phyloP scores from a whole-genome alignment of 2,329 filamentous ascomycete species.

The Alternaria sp. region DNA sequence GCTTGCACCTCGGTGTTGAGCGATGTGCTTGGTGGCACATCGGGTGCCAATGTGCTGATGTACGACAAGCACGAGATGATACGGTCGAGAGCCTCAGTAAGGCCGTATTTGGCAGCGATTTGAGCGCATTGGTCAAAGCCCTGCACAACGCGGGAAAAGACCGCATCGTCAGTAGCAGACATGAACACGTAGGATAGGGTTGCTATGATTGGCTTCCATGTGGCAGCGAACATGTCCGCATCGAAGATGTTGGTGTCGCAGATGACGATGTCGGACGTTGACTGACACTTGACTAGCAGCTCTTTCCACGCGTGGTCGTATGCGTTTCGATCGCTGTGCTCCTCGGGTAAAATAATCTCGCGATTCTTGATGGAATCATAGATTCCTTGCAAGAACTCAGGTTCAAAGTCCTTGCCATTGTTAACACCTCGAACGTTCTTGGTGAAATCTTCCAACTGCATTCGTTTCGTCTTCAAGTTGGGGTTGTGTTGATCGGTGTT shows the following conservation, averaged over 20 bases:
- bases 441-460: conserved; percentile 83
- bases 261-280: conserved; percentile 73
- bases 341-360: conserved; percentile 95
- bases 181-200: conserved; percentile 98
- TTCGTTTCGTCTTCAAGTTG: conserved; percentile 83
- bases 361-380: conserved; percentile 90
- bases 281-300: conserved; percentile 81
- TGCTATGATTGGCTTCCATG: conserved; percentile 93
- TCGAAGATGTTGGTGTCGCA: conserved; percentile 95
- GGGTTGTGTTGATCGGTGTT: conserved; percentile 98
- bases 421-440: conserved; percentile 93
- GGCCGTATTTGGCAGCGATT: conserved; percentile 82
- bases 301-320: conserved; percentile 99
- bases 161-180: conserved; percentile 95
- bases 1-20: conserved; percentile 96
- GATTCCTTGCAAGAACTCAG: conserved; percentile 82
- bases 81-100: conserved; percentile 87
- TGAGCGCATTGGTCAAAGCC: conserved; percentile 96
- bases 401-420: conserved; percentile 79
- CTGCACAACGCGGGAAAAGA: conserved; percentile 90
- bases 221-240: conserved; percentile 95
- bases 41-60: conserved; percentile 85
- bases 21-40: conserved; percentile 77
- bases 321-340: conserved; percentile 94
- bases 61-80: conserved; percentile 89